Evolutionary conservation across 176 grass and related monocot genomes (phyloP).

Genomic region (Saccharum spontaneum): DNA sequence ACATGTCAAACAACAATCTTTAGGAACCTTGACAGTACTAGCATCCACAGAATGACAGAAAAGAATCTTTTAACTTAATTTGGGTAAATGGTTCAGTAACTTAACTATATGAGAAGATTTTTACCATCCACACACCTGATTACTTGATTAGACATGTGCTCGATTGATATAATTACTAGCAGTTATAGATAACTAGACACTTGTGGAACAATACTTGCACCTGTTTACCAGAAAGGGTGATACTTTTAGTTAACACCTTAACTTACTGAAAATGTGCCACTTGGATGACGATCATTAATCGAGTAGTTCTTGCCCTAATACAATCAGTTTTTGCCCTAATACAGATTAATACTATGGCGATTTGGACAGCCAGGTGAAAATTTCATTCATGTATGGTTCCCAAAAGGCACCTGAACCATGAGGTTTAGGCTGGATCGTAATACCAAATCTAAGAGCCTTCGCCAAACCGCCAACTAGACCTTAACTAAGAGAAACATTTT

Average conservation of each 20-base stretch:
- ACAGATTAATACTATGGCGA: not conserved
- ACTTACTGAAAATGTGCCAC: not conserved
- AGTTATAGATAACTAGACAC: not conserved
- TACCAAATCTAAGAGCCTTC: not conserved
- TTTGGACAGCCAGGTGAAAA: not conserved
- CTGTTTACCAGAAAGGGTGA: not conserved
- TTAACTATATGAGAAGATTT: conserved; percentile 2
- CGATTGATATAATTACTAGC: not conserved
- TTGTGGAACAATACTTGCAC: not conserved
- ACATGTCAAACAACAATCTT: not conserved
- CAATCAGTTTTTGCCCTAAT: not conserved
- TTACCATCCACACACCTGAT: not conserved
- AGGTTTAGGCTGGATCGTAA: not conserved
- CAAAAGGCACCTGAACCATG: not conserved
- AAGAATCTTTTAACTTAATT: not conserved
- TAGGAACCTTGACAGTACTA: not conserved
- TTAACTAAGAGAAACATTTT: not conserved
- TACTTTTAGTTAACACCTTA: no score
- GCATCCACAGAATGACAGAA: not conserved
- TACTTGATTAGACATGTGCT: not conserved
- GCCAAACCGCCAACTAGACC: not conserved
- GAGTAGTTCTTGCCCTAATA: not conserved
- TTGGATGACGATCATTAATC: not conserved
- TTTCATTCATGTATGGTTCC: conserved; percentile 6
- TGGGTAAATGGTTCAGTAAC: not conserved